A percentile compares a stretch with the other conserved stretches of the same genome.
Evolutionary conservation across 1,284 basidiomycete species (phyloP).

Genomic region (Uromyces viciae-fabae): DNA sequence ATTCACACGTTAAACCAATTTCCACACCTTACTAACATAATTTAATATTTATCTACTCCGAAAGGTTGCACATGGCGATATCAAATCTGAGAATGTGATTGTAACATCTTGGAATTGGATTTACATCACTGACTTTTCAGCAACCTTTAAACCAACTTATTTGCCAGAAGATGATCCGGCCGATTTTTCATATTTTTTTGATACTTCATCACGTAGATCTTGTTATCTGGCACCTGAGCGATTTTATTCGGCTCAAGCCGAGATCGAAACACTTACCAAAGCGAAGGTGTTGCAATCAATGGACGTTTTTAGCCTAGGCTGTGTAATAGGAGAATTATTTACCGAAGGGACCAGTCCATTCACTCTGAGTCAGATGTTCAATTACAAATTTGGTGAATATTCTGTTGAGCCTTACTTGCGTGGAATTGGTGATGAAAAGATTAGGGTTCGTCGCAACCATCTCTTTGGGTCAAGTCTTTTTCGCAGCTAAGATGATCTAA

Average conservation of each 20-base stretch:
- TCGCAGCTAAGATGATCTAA: not conserved
- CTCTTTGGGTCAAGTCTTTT: not conserved
- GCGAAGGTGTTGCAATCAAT: constrained; percentile 87
- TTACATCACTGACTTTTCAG: constrained; percentile 92
- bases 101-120: constrained; percentile 95
- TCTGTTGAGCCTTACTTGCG: constrained; percentile 71
- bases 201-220: constrained; percentile 84
- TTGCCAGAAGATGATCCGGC: constrained; percentile 94
- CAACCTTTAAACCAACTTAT: constrained; percentile 86
- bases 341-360: constrained; percentile 90
- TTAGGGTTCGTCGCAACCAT: constrained; percentile 64
- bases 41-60: not conserved
- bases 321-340: constrained; percentile 93
- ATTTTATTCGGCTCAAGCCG: constrained; percentile 77
- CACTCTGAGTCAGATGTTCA: constrained; percentile 90
- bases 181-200: constrained; percentile 97
- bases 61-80: constrained; percentile 87
- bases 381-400: constrained; percentile 81
- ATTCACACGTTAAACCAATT: no score
- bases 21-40: no score
- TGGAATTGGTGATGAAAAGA: constrained; percentile 72
- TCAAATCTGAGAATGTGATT: constrained; percentile 96
- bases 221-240: constrained; percentile 96
- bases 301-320: constrained; percentile 96
- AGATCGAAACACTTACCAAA: constrained; percentile 62